Base-by-base conservation (phyloP, 768 basidiomycete species). In the Suillus clintonianus region DNA sequence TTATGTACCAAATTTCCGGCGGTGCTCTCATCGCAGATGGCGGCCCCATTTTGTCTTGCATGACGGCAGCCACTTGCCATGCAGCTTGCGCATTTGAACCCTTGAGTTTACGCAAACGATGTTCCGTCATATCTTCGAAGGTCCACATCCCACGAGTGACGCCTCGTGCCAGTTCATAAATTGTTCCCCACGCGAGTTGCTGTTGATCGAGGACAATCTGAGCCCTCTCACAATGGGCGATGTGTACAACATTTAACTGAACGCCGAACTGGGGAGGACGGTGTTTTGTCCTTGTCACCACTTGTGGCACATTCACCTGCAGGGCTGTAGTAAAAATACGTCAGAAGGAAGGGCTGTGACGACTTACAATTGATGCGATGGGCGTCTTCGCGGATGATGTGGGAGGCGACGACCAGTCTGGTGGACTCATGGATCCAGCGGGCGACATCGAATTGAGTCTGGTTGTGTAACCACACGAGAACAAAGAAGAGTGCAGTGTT, bases 161-260 rank as follows among this genome's bases (percentile, higher is more conserved):
- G 7, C 82, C 83, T 30, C 83, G 80, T 4, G 81, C 82, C n/a
- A 83, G 71, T 65, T 83, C 83, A 51, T 77, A 83, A 34, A 78
- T 68, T 0, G 78, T 79, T 1, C 80, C 82, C 81, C 81, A 83
- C 11, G 81, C 66, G n/a, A 83, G 69, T 0, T 60, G 27, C 5
- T 61, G 15, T 0, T n/a, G 55, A 64, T 83, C 81, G 58, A 83
- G 68, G 0, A 68, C 61, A 1, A 34, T 11, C 57, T 82, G 81
- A 1, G 59, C 73, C 1, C 47, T 24, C 1, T 32, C 4, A 30
- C 66, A 64, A 60, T 83, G 80, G 0, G 78, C 74, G 4, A 83
- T 77, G 39, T 76, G 42, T 2, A 19, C 55, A 5, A 17, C 39
- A 4, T 65, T 42, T 6, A 62, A 34, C 8, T 37, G 34, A 22